Base-by-base conservation (phyloP, 164 flowering plant species). In the Stephania yunnanensis region DNA sequence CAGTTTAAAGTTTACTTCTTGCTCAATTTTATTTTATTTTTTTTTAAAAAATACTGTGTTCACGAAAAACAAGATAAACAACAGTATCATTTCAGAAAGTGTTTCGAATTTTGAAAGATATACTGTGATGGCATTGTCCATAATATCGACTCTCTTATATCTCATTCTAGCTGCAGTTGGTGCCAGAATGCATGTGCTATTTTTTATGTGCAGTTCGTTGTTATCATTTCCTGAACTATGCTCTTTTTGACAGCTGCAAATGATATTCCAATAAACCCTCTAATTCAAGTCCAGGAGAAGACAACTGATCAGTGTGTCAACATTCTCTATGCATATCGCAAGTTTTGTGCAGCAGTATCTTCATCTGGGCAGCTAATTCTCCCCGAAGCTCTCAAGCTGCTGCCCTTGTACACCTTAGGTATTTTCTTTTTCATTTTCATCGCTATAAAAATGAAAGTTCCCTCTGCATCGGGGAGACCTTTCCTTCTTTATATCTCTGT, bases 341-440 rank as follows among this genome's bases (percentile, higher is more conserved):
- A 93, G 82, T 93, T 89, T 76, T 95, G 99, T 84, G 98, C 99
- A 30, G 92, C 98, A 0, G 97, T 91, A 31, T 89, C 98, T 65
- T 91, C 99, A 22, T 84, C 99, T 68, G 99, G 98, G 72, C 99
- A 95, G 71, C 92, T 95, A 64, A 95, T 95, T 79, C 95, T 95
- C 78, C 98, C 99, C 0, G 99, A 95, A 84, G 96, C 97, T 52
- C 97, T 95, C 68, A 95, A 95, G 78, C 89, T 95, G 81, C 80
- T 95, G 76, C 99, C 99, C 71, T 79, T 95, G 9, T 95, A 93
- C 78, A 87, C 91, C 48, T 89, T 92, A 73, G 99, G 99, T 95
- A 91, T 68, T 48, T 68, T 5, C 31, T 36, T 36, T 36, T 36
- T 36, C 4, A 36, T 36, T 36, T 36, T 36, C 2, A 36, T 36